Evolutionary conservation across 257 asterid genomes (phyloP), one percentile per base, ranked within the genome.

Genomic region (Osmanthus fragrans): DNA sequence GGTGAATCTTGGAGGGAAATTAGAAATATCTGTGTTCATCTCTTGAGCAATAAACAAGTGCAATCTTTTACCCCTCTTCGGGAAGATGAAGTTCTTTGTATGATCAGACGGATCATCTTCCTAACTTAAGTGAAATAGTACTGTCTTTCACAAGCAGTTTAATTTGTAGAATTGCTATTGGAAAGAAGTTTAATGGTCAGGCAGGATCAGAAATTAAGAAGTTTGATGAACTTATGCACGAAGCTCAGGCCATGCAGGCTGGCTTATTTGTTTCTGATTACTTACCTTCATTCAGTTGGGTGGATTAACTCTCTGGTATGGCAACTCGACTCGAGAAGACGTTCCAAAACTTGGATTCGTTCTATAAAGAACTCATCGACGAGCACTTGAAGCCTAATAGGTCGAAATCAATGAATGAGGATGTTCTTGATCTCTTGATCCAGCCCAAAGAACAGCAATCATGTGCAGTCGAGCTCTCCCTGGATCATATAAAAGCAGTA

Each of bases 291-390:
- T 70, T 83, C 7, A 77, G 87, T 4, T 81, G 85, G 83, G 79
- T 82, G 67, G 89, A 87, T 73, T 74, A 33, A 21, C 12, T 87
- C 16, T 45, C 82, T 0, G 91, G 91, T 5, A 78, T 81, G 87
- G 49, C 42, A 63, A 72, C 15, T 15, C 85, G 84, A 5, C 88
- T 87, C 2, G 86, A 85, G 0, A 75, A 70, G 84, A 27, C 60
- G 15, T 85, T 0, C 19, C 66, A 66, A 39, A 70, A 80, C 0
- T 27, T 83, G 73, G 88, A 87, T 81, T 76, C 76, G 5, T 81
- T 85, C 76, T 81, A 68, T 19, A 11, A 68, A 32, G 82, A 83
- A 60, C n/a, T 85, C n/a, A 87, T 87, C 16, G 77, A 83, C 47
- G 86, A 83, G 27, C 88, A 85, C 39, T 25, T 79, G 58, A 45